A percentile compares a stretch with the other conserved stretches of the same genome.
phyloP scores from a whole-genome alignment of 768 basidiomycete genomes.

The Dacryopinax primogenitus region DNA sequence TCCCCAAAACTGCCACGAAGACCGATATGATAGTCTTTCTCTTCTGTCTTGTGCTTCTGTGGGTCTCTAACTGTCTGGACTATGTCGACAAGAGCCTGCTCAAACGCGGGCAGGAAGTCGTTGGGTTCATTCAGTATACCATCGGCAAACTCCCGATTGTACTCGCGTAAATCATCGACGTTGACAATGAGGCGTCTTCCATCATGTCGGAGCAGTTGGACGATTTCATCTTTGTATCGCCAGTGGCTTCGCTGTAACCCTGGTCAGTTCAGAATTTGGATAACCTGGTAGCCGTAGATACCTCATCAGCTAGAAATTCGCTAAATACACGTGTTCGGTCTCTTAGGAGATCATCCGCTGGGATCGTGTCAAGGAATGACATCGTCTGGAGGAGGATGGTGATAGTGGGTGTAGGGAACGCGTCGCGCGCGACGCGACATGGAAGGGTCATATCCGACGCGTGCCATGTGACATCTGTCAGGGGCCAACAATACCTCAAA shows the following conservation, averaged over 20 bases:
- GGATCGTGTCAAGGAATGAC: conserved; percentile 37
- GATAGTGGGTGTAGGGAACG: background rate
- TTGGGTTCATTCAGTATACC: conserved; percentile 73
- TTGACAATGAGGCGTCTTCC: conserved; percentile 87
- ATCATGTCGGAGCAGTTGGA: conserved; percentile 66
- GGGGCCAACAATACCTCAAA: too few species aligned
- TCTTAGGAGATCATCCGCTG: conserved; percentile 49
- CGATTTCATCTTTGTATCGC: conserved; percentile 66
- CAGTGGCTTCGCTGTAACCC: conserved; percentile 4
- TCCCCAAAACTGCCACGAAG: conserved; percentile 96
- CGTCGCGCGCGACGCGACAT: background rate
- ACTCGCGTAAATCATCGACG: conserved; percentile 89
- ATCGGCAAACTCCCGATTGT: conserved; percentile 74
- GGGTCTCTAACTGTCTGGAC: conserved; percentile 56
- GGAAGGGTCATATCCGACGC: too few species aligned
- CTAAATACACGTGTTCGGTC: conserved; percentile 70
- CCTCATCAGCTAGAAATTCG: conserved; percentile 58
- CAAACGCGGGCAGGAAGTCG: conserved; percentile 78
- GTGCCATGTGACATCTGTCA: too few species aligned
- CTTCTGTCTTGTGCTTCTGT: conserved; percentile 68
- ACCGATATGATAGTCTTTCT: conserved; percentile 74
- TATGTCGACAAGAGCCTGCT: conserved; percentile 63
- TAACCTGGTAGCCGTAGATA: conserved; percentile 32
- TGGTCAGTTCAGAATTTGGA: background rate
- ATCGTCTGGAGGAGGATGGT: background rate